phyloP scores from a whole-genome alignment of 495 filamentous ascomycete species.

The Penicillium atrosanguineum region DNA sequence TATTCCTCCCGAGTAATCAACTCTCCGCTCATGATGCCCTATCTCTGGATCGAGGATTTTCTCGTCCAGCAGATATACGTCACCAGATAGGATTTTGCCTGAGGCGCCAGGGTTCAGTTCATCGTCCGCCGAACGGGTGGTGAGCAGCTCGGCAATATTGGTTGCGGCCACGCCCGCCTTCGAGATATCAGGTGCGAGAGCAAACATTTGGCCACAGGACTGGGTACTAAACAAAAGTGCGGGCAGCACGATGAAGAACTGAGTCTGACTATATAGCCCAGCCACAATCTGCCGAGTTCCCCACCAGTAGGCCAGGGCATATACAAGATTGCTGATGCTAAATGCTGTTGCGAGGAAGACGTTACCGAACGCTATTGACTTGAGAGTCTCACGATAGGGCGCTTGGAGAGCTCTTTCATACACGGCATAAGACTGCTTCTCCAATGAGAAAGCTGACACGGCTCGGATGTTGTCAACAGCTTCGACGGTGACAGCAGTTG shows the following conservation, averaged over 20 bases:
- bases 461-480: slow-evolving; percentile 51
- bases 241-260: slow-evolving; percentile 67
- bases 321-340: slow-evolving; percentile 51
- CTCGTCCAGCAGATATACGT: slow-evolving; percentile 19
- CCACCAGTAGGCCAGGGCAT: slow-evolving; percentile 69
- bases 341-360: slow-evolving; percentile 40
- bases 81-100: slow-evolving; percentile 9
- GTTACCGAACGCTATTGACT: slow-evolving; percentile 39
- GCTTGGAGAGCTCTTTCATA: slow-evolving; percentile 34
- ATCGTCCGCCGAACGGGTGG: slow-evolving; percentile 29
- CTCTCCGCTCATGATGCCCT: not conserved
- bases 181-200: slow-evolving; percentile 60
- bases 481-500: slow-evolving; percentile 49
- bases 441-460: slow-evolving; percentile 49
- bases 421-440: slow-evolving; percentile 36
- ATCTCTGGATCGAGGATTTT: slow-evolving; percentile 26
- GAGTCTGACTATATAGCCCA: slow-evolving; percentile 53
- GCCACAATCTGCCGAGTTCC: slow-evolving; percentile 54
- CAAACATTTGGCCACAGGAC: slow-evolving; percentile 64
- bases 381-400: slow-evolving; percentile 46
- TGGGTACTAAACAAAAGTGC: slow-evolving; percentile 59
- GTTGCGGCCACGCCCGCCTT: slow-evolving; percentile 43
- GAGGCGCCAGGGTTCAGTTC: slow-evolving; percentile 20
- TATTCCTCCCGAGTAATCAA: not conserved
- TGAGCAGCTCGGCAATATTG: slow-evolving; percentile 34